Evolutionary conservation across 1,284 basidiomycete genomes (phyloP).

Genomic region (Cryptococcus sp.): DNA sequence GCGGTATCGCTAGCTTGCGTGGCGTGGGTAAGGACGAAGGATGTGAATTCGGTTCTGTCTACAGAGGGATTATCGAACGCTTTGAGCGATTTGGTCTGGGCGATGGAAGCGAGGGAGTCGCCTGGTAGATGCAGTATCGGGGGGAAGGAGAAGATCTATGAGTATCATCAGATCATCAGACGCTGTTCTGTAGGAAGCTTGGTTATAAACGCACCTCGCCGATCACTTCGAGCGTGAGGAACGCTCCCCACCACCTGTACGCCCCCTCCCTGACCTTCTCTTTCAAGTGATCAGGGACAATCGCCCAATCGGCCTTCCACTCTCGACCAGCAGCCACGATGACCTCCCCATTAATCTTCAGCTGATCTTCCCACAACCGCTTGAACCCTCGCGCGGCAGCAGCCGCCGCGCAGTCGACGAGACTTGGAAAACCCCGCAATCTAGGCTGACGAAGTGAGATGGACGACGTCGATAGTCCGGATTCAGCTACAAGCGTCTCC

Average conservation of each 20-base stretch:
- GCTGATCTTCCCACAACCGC: constrained; percentile 25
- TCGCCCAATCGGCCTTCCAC: constrained; percentile 31
- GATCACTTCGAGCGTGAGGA: constrained; percentile 23
- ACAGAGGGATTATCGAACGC: constrained; percentile 14
- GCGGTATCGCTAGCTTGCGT: constrained; percentile 25
- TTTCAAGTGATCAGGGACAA: constrained; percentile 32
- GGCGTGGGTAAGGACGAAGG: constrained; percentile 25
- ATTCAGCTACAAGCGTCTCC: constrained; percentile 34
- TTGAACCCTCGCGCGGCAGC: constrained; percentile 29
- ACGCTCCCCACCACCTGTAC: constrained; percentile 28
- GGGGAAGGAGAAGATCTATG: constrained; percentile 27
- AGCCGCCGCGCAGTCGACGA: constrained; percentile 20
- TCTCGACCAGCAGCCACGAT: constrained; percentile 10
- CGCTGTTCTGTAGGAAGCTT: neutral
- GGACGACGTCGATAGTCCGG: constrained; percentile 35
- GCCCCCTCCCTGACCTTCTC: constrained; percentile 28
- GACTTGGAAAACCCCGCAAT: constrained; percentile 20
- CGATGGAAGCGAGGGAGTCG: constrained; percentile 21
- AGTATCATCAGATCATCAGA: neutral
- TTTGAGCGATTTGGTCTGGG: constrained; percentile 20
- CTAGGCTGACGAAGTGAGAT: constrained; percentile 29
- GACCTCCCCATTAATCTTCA: constrained; percentile 2
- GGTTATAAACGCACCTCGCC: constrained; percentile 22
- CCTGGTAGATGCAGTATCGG: constrained; percentile 28
- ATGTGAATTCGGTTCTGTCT: constrained; percentile 10